Base-by-base conservation (phyloP, 345 rosid species). In the Trapa incisa region DNA sequence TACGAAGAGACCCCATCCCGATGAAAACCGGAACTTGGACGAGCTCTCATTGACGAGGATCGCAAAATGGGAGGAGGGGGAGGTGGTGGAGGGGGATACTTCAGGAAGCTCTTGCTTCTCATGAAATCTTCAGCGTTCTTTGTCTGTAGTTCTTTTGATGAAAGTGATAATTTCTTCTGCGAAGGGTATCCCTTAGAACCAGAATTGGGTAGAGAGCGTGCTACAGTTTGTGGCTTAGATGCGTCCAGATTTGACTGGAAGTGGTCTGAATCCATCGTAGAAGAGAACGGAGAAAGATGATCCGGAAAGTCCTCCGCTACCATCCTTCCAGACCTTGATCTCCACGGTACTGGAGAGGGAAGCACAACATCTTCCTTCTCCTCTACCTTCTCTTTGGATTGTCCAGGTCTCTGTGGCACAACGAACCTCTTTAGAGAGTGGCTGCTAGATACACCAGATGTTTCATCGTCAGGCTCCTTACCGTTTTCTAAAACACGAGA, bases 341-440 rank as follows among this genome's bases (percentile, higher is more conserved):
- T 77, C 99, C 99, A 94, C 10, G 99, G 99, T 71, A 91, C 84
- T 33, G 99, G 99, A 43, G 99, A 94, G 66, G 95, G 96, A 79
- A 94, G 95, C 16, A 83, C 97, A 67, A 80, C 78, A 61, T 70
- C 80, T 14, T 76, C 82, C 37, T 75, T 70, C 64, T 73, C 39
- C 48, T 71, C 70, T 64, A 70, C 37, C 58, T 76, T 71, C 57
- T 73, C 77, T 71, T 60, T 80, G 58, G 68, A 63, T 57, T 73
- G 73, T 9, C 14, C 65, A 14, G 64, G 63, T 68, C 81, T 83
- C 62, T 38, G 65, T n/a, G 71, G 29, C 29, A 22, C 29, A 22
- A 22, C 29, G 29, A 22, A 22, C 29, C 29, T 22, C 29, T 22
- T 22, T 22, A 22, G 29, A 22, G 29, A 22, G 29, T 22, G 29